These are phyloP conservation scores for Sporothrix euskadiensis DNA, from an alignment of 2,329 filamentous ascomycete genomes.

Conservation along the genomic window DNA sequence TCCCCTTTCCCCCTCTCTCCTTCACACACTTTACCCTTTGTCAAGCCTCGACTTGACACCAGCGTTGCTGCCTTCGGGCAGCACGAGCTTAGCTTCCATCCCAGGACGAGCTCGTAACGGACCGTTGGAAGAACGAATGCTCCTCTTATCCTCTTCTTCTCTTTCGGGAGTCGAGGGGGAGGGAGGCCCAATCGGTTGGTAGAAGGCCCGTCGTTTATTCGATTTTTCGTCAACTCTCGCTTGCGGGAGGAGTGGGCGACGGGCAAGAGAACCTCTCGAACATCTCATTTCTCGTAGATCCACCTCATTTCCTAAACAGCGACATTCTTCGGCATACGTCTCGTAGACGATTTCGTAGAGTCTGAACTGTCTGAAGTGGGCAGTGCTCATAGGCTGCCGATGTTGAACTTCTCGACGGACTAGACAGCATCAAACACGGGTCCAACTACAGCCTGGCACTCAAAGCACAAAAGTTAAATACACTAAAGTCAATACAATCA, in stretches of 20 bases:
- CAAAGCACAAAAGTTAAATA: not conserved
- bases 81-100: conserved; percentile 68
- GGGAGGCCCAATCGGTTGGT: conserved; percentile 36
- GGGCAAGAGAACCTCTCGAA: conserved; percentile 48
- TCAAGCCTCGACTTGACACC: conserved; percentile 41
- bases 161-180: not conserved
- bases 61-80: conserved; percentile 74
- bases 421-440: not conserved
- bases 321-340: not conserved
- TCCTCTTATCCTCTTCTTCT: conserved; percentile 22
- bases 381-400: not conserved
- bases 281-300: conserved; percentile 25
- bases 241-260: conserved; percentile 40
- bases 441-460: not conserved
- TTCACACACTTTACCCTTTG: not conserved
- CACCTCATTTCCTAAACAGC: not conserved
- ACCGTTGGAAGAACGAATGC: conserved; percentile 69
- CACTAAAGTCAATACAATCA: not conserved
- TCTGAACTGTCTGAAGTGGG: not conserved
- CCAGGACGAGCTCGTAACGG: conserved; percentile 75
- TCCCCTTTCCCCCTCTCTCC: not conserved
- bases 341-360: not conserved
- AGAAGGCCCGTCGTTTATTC: conserved; percentile 44
- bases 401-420: not conserved
- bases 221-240: conserved; percentile 37